Base-by-base conservation (phyloP, 2,329 filamentous ascomycete genomes). In the Aplosporella prunicola region DNA sequence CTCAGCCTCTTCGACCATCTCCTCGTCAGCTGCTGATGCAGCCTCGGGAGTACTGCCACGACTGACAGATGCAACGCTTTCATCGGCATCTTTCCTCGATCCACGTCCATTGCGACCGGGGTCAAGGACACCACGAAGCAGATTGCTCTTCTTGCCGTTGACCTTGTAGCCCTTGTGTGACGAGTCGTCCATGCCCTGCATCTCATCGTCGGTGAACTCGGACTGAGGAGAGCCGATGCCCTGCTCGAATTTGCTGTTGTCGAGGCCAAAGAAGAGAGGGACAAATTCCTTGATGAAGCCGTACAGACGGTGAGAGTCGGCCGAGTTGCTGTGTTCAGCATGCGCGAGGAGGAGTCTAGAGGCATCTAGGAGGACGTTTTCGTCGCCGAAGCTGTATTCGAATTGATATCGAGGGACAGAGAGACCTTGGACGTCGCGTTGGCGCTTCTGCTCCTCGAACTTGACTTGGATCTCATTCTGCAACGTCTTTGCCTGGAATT, bases 401-500 rank as follows among this genome's bases (percentile, higher is more conserved):
- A 86, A 82, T 57, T 94, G 89, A 53, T 81, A 75, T 31, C 74
- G 76, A 11, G 76, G 69, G 5, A 75, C 68, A 42, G 74, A 74
- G 47, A 69, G 69, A 54, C 71, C 58, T 32, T 70, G 66, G 32
- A 76, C 69, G 46, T 71, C 74, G 43, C 80, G 76, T 48, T 79
- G 68, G 35, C 83, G 82, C 52, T 83, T 80, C 56, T 89, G 83
- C 60, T 95, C 88, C 57, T 96, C 88, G 48, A 89, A 82, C 58
- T 87, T 93, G 33, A 85, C 87, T 60, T 91, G 87, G 55, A 96
- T 88, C 42, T 91, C 80, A 49, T 87, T 83, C 22, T 91, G 80
- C 9, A 98, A 76, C 41, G 89, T 82, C 63, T 96, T 96, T 3
- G 82, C 79, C 33, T 89, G 83, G 43, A 95, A 83, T 47, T 85